Percentiles rank a stretch among this genome's conserved stretches.
phyloP scores from a whole-genome alignment of 345 rosid genomes.

The Lenwebbia sp. region DNA sequence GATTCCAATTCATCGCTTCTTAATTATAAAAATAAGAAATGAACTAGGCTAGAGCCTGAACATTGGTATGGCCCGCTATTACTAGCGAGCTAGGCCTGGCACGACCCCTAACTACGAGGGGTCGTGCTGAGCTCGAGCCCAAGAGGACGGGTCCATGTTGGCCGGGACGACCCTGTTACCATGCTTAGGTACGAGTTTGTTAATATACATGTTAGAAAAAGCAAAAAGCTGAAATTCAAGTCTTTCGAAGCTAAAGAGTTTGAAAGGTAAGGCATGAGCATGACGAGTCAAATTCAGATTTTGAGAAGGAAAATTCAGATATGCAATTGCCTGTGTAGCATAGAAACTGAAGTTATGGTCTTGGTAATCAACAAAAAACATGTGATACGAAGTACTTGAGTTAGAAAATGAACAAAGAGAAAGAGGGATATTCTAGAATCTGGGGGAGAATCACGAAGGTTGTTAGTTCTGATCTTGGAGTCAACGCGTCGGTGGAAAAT shows the following conservation, averaged over 20 bases:
- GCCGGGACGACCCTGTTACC: accelerated
- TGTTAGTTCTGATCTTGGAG: too few relatives aligned
- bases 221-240: neutral
- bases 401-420: neutral
- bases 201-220: too few relatives aligned
- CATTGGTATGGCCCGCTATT: neutral
- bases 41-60: neutral
- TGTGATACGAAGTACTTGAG: neutral
- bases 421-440: neutral
- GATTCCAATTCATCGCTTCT: neutral
- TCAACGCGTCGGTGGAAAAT: too few relatives aligned
- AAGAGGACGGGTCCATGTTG: neutral
- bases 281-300: neutral
- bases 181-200: neutral
- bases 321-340: neutral
- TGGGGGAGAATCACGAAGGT: neutral
- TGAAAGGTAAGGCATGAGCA: neutral
- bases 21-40: too few relatives aligned
- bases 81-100: neutral
- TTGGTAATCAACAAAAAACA: neutral
- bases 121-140: neutral
- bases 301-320: neutral
- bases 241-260: neutral
- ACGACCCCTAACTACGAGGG: neutral
- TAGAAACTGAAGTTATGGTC: neutral